Percentiles rank a stretch among this genome's conserved stretches.
These are phyloP conservation scores for Xerocomellus amylosporus DNA, from an alignment of 768 basidiomycete genomes.

Conservation along the genomic window DNA sequence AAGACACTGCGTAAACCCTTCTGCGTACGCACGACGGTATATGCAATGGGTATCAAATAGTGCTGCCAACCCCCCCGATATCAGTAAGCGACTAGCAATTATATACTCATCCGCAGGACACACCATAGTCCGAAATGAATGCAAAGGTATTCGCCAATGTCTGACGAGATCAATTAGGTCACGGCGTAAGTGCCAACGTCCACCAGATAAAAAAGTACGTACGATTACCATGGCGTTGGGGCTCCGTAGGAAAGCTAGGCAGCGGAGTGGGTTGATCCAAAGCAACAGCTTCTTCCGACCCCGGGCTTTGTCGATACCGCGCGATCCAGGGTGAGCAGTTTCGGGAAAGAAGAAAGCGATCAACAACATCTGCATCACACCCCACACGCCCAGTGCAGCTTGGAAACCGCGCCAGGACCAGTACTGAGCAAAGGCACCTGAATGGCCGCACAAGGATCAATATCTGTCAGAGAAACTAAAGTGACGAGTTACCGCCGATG, in stretches of 20 bases:
- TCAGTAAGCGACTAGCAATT: not conserved
- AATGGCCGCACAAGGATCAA: not conserved
- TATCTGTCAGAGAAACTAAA: not conserved
- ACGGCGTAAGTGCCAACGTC: too few species aligned
- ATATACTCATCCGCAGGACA: conserved; percentile 21
- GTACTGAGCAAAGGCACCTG: conserved; percentile 53
- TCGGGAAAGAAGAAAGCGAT: conserved; percentile 57
- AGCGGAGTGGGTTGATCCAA: conserved; percentile 58
- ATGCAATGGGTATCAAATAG: conserved; percentile 61
- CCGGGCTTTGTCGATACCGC: conserved; percentile 49
- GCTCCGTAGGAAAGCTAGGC: conserved; percentile 51
- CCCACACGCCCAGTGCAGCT: conserved; percentile 39
- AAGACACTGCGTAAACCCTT: not conserved
- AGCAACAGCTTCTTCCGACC: conserved; percentile 31
- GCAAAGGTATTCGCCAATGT: conserved; percentile 38
- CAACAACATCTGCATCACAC: conserved; percentile 37
- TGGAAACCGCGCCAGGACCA: conserved; percentile 68
- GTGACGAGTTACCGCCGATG: conserved; percentile 42
- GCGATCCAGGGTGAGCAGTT: conserved; percentile 58
- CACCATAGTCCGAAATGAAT: conserved; percentile 32
- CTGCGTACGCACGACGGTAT: conserved; percentile 52
- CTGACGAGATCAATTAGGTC: conserved; percentile 25
- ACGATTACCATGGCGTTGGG: conserved; percentile 59
- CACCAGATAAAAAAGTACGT: conserved; percentile 21
- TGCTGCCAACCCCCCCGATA: conserved; percentile 17